A percentile compares a stretch with the other conserved stretches of the same genome.
Evolutionary conservation across 306 rosid genomes (phyloP).

Genomic region (Chamaecrista fasciculata): DNA sequence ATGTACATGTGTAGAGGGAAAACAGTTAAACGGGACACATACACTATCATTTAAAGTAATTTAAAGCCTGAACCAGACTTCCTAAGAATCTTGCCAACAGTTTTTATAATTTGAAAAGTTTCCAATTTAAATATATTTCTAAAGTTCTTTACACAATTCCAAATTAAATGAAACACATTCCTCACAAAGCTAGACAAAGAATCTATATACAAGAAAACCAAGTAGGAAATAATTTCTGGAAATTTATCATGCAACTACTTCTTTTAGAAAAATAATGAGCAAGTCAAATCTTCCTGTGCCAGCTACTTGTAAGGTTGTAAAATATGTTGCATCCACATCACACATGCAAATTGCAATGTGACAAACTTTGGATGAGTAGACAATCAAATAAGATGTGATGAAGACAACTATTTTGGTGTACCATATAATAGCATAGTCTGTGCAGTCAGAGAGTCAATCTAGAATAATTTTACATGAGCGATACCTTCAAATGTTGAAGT

Average conservation of each 20-base stretch:
- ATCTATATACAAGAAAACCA: background rate
- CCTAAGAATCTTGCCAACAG: background rate
- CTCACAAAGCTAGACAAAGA: background rate
- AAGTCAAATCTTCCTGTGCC: background rate
- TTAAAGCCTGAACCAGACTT: background rate
- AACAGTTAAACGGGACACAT: background rate
- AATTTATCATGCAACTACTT: background rate
- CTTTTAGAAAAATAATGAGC: background rate
- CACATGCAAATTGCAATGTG: background rate
- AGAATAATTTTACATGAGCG: slow-evolving; percentile 15
- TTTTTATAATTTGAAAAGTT: background rate
- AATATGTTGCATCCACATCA: background rate
- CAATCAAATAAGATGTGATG: background rate
- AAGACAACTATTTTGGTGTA: background rate
- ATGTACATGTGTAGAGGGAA: background rate
- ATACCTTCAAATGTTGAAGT: slow-evolving; percentile 84
- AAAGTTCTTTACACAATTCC: background rate
- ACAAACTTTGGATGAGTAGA: background rate
- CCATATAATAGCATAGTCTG: background rate
- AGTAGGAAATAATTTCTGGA: background rate
- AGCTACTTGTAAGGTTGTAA: background rate
- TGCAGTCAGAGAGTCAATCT: slow-evolving; percentile 10
- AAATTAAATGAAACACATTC: background rate
- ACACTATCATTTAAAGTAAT: background rate
- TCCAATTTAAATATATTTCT: background rate